Evolutionary conservation across 2,329 filamentous ascomycete species (phyloP).

Genomic region (Pseudopithomyces maydicus): DNA sequence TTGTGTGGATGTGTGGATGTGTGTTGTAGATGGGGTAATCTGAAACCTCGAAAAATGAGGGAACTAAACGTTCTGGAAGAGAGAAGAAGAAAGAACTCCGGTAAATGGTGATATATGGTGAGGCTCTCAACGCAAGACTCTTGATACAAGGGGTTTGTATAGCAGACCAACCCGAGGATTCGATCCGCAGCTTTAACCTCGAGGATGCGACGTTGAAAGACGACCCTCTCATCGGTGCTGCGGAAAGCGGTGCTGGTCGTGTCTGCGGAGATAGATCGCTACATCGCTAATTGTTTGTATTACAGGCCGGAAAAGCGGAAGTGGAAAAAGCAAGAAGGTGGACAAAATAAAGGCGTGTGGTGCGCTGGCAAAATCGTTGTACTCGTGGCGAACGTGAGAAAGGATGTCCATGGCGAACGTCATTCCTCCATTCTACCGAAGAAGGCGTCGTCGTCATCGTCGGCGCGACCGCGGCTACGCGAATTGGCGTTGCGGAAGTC

Average conservation of each 20-base stretch:
- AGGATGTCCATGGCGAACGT: constrained; percentile 1
- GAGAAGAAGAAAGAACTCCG: constrained; percentile 16
- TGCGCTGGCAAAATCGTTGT: constrained; percentile 5
- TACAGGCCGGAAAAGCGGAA: constrained; percentile 37
- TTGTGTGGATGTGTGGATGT: neutral
- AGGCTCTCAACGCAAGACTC: constrained; percentile 45
- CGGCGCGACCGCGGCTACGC: constrained; percentile 64
- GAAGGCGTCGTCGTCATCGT: constrained; percentile 93
- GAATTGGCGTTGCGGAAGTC: constrained; percentile 58
- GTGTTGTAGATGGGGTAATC: constrained; percentile 9
- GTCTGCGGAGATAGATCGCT: constrained; percentile 47
- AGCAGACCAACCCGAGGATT: constrained; percentile 8
- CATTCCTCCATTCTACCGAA: constrained; percentile 94
- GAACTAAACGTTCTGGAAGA: neutral
- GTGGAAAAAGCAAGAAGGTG: neutral
- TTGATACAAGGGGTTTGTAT: constrained; percentile 14
- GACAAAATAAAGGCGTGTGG: neutral
- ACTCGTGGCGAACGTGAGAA: constrained; percentile 13
- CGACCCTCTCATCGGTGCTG: constrained; percentile 51
- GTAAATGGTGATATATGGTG: constrained; percentile 24
- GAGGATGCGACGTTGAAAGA: constrained; percentile 36
- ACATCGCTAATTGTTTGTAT: constrained; percentile 40
- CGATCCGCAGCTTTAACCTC: constrained; percentile 45
- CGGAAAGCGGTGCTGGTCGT: constrained; percentile 25
- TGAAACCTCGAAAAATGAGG: constrained; percentile 22